Percentiles rank a stretch among this genome's conserved stretches.
Conservation (phyloP, 148 eudicot species). For the Diospyros lotus region DNA sequence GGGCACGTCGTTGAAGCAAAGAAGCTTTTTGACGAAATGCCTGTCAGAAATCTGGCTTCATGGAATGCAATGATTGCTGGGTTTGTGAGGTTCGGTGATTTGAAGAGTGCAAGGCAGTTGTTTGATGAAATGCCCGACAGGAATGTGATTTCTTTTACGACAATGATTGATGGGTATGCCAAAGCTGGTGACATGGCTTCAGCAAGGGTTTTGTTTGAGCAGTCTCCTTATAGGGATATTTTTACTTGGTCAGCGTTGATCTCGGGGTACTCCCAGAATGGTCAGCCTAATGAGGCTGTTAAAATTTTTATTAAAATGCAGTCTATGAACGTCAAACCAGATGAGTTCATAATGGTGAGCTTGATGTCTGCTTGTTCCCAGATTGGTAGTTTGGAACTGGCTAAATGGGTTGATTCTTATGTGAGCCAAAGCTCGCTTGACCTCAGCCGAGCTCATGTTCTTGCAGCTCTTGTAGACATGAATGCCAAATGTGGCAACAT, state of each 20-base stretch:
- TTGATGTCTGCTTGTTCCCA: conserved; percentile 82
- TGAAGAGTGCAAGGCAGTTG: conserved; percentile 39
- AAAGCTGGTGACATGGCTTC: conserved; percentile 57
- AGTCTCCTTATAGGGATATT: conserved; percentile 40
- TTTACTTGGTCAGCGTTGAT: conserved; percentile 67
- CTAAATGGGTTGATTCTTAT: conserved; percentile 62
- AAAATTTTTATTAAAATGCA: conserved; percentile 43
- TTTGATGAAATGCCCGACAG: conserved; percentile 60
- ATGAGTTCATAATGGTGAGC: conserved; percentile 52
- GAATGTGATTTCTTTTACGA: conserved; percentile 47
- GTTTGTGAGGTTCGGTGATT: conserved; percentile 42
- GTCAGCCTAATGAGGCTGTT: conserved; percentile 51
- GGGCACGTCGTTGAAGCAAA: conserved; percentile 43
- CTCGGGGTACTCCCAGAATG: conserved; percentile 60
- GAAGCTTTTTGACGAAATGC: conserved; percentile 59
- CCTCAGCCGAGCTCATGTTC: conserved; percentile 37
- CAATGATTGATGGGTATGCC: conserved; percentile 65
- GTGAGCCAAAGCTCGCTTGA: conserved; percentile 35
- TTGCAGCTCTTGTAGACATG: conserved; percentile 67
- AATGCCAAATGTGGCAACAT: conserved; percentile 73
- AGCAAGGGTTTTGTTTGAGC: conserved; percentile 55
- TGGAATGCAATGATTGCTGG: conserved; percentile 65
- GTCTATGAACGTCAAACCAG: conserved; percentile 37
- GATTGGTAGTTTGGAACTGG: conserved; percentile 45
- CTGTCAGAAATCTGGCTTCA: conserved; percentile 33